Evolutionary conservation across 2,329 filamentous ascomycete genomes (phyloP).

Genomic region (Cercospora sp.): DNA sequence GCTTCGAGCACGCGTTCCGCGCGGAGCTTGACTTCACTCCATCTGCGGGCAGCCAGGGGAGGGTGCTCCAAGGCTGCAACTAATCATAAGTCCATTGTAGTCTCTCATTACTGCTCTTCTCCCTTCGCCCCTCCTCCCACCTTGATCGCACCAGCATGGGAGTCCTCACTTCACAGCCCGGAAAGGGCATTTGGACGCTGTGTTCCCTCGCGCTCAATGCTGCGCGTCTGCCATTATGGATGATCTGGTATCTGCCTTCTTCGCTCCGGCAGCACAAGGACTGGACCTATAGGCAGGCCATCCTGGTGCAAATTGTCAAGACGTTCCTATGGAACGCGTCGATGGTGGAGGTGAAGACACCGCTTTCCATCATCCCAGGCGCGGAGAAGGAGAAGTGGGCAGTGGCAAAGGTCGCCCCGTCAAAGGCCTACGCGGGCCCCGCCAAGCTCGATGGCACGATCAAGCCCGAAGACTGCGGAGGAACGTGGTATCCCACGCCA

Average conservation of each 20-base stretch:
- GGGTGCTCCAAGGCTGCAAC: background rate
- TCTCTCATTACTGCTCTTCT: background rate
- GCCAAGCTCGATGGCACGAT: conserved; percentile 38
- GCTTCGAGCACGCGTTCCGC: background rate
- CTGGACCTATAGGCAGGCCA: conserved; percentile 45
- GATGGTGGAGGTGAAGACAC: conserved; percentile 33
- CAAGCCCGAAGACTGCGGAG: conserved; percentile 43
- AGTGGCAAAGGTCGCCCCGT: conserved; percentile 27
- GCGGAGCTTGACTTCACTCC: background rate
- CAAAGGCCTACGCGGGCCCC: conserved; percentile 22
- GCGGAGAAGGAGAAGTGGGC: conserved; percentile 46
- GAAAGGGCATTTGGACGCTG: conserved; percentile 45
- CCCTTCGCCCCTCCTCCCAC: background rate
- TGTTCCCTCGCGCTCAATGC: conserved; percentile 40
- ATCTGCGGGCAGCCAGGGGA: background rate
- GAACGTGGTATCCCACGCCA: conserved; percentile 45
- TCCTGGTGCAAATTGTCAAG: conserved; percentile 40
- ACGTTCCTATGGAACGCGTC: conserved; percentile 40
- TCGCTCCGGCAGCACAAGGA: conserved; percentile 43
- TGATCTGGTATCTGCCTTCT: conserved; percentile 42
- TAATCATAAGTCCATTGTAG: background rate
- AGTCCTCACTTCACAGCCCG: conserved; percentile 40
- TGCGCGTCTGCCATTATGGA: conserved; percentile 43
- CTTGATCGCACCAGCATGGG: conserved; percentile 15
- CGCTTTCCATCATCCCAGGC: conserved; percentile 39